phyloP scores from a whole-genome alignment of 148 eudicot genomes.

The Bassia scoparia region DNA sequence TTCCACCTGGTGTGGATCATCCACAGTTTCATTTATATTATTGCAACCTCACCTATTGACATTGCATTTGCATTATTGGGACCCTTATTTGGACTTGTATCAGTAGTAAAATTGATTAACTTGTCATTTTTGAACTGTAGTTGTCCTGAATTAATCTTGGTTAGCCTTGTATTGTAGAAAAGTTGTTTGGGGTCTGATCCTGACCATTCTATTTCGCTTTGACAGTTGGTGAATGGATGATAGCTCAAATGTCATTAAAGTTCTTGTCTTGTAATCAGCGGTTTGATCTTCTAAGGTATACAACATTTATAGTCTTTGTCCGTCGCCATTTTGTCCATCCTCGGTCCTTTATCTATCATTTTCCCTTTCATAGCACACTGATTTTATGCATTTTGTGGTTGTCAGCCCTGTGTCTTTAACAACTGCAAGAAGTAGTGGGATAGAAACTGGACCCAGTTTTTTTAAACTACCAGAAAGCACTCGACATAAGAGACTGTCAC shows the following conservation, averaged over 20 bases:
- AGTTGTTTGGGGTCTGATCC: neutral
- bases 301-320: neutral
- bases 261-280: conserved; percentile 9
- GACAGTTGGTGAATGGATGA: conserved; percentile 8
- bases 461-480: conserved; percentile 3
- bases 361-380: neutral
- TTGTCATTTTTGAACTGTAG: neutral
- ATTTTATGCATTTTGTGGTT: neutral
- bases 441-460: conserved; percentile 14
- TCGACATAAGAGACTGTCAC: neutral
- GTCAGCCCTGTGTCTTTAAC: conserved; percentile 9
- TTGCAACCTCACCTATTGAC: too few relatives aligned
- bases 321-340: neutral
- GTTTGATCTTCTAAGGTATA: conserved; percentile 26
- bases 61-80: too few relatives aligned
- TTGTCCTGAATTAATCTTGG: neutral
- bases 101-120: neutral
- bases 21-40: too few relatives aligned
- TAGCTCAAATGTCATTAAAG: conserved; percentile 24
- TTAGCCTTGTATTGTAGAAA: neutral
- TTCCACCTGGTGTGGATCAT: too few relatives aligned
- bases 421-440: conserved; percentile 4
- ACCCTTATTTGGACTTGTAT: too few relatives aligned
- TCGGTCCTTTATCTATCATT: neutral
- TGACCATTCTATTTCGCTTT: neutral